Conservation (phyloP, 2,329 filamentous ascomycete species). For the Sclerotinia subarctica region DNA sequence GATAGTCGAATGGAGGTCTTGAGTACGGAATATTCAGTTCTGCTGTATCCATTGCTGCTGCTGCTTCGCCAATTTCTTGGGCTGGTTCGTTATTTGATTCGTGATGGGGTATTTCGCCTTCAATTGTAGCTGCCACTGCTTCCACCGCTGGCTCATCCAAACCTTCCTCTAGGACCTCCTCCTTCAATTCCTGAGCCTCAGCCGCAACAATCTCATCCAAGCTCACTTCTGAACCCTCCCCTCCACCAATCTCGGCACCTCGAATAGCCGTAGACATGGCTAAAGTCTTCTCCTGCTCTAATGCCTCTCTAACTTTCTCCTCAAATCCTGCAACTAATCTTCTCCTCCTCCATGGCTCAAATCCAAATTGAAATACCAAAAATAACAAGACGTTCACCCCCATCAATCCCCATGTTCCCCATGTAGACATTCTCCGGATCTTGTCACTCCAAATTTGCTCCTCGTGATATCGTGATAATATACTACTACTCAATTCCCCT, state of each 20-base stretch:
- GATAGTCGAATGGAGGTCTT: slow-evolving; percentile 18
- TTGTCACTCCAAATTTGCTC: slow-evolving; percentile 99
- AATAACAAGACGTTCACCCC: slow-evolving; percentile 91
- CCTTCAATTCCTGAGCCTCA: slow-evolving; percentile 30
- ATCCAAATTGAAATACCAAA: slow-evolving; percentile 78
- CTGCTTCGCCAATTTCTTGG: slow-evolving; percentile 22
- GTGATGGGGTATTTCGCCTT: slow-evolving; percentile 22
- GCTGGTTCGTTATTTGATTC: slow-evolving; percentile 14
- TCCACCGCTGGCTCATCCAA: slow-evolving; percentile 29
- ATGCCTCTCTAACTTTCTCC: slow-evolving; percentile 66
- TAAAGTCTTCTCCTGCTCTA: slow-evolving; percentile 43
- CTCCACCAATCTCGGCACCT: slow-evolving; percentile 19
- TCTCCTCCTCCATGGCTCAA: slow-evolving; percentile 86
- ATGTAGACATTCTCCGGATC: slow-evolving; percentile 92
- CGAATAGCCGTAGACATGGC: slow-evolving; percentile 18
- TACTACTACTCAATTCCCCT: slow-evolving; percentile 72
- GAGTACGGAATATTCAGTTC: slow-evolving; percentile 29
- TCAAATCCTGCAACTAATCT: slow-evolving; percentile 81
- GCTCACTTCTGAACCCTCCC: slow-evolving; percentile 16
- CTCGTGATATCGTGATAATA: slow-evolving; percentile 91
- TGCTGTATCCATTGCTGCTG: slow-evolving; percentile 26
- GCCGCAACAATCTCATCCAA: slow-evolving; percentile 31
- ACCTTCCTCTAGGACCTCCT: slow-evolving; percentile 21
- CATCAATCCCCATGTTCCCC: slow-evolving; percentile 98
- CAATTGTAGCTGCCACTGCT: slow-evolving; percentile 28